Conservation (phyloP, 305 asterid genomes). For the Fraxinus nigra region DNA sequence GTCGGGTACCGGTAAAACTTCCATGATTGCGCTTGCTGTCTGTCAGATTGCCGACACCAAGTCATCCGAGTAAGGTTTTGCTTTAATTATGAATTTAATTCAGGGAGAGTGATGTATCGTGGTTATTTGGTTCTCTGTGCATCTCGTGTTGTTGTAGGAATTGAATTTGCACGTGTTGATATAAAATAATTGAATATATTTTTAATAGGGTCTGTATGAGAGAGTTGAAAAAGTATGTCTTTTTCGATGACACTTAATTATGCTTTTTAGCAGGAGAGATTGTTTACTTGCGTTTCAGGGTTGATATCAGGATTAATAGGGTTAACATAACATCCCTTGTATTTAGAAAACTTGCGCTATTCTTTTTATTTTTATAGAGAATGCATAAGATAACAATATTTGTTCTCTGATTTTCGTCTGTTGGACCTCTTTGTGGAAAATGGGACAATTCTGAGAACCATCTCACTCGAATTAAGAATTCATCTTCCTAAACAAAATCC, state of each 20-base stretch:
- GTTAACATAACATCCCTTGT: background rate
- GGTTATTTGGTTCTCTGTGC: background rate
- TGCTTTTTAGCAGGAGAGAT: background rate
- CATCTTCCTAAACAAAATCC: background rate
- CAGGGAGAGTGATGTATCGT: background rate
- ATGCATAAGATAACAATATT: background rate
- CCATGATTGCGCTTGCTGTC: constrained; percentile 95
- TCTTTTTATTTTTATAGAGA: background rate
- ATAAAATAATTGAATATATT: background rate
- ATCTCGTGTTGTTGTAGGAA: background rate
- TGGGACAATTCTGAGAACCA: background rate
- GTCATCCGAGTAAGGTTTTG: constrained; percentile 65
- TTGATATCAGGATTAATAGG: background rate
- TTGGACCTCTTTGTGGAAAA: background rate
- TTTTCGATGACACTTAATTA: background rate
- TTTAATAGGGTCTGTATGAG: background rate
- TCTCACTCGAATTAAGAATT: background rate
- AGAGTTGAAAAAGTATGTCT: background rate
- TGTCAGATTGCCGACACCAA: constrained; percentile 91
- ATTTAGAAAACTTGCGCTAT: background rate
- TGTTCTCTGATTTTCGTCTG: background rate
- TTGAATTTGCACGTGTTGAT: background rate
- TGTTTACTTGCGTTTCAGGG: background rate
- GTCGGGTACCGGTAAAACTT: constrained; percentile 88
- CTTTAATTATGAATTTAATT: background rate